These are phyloP conservation scores for Fusarium redolens DNA, from an alignment of 2,329 filamentous ascomycete species.

Conservation along the genomic window DNA sequence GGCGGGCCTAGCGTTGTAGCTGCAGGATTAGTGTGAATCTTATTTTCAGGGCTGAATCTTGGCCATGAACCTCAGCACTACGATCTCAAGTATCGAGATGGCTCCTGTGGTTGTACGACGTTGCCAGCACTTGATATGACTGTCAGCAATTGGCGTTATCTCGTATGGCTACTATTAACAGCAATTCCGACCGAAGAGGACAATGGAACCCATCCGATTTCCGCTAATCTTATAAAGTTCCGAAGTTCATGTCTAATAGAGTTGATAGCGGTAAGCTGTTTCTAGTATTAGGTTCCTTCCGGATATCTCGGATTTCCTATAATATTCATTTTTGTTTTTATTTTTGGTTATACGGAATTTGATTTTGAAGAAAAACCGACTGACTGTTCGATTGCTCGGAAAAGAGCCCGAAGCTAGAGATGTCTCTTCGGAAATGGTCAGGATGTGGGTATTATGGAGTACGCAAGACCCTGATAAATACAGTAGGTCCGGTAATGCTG, in stretches of 20 bases:
- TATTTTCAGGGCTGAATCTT: background rate
- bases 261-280: background rate
- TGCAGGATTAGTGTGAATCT: background rate
- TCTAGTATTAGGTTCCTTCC: constrained; percentile 14
- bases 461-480: background rate
- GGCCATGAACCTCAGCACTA: background rate
- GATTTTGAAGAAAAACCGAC: background rate
- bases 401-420: constrained; percentile 10
- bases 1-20: background rate
- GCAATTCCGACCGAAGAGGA: background rate
- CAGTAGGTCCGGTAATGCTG: background rate
- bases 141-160: background rate
- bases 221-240: background rate
- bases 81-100: background rate
- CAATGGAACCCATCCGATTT: background rate
- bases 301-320: constrained; percentile 6
- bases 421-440: constrained; percentile 2
- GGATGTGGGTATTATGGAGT: background rate
- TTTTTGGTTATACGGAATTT: background rate
- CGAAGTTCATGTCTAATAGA: constrained; percentile 8
- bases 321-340: background rate
- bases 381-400: background rate
- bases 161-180: background rate
- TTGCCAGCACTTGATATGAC: background rate
- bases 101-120: background rate